Base-by-base conservation (phyloP, 202 grass and related monocot species). In the Setaria viridis region DNA sequence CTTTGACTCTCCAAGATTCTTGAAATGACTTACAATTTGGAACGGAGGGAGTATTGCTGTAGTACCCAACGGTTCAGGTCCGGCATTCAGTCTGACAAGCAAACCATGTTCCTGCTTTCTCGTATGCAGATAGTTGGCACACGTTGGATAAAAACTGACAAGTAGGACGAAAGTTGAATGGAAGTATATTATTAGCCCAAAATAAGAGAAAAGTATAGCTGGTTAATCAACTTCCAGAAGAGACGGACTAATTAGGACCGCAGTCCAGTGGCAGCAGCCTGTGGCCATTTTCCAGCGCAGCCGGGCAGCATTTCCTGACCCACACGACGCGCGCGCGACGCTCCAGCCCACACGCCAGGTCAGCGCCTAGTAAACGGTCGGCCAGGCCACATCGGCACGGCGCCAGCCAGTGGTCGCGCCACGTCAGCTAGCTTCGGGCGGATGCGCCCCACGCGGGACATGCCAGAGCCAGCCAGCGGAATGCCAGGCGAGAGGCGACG, bases 321-420 rank as follows among this genome's bases (percentile, higher is more conserved):
- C 0, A 66, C 13, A 67, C 64, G 64, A 67, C 64, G 7, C 3
- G 7, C 34, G 9, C 30, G 14, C 63, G 63, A 66, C 65, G 35
- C 1, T 43, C 67, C 67, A 70, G 37, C 67, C 46, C 41, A 70
- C 67, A 70, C 67, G 67, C 67, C 67, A 46, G 67, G 67, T 70
- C 67, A 70, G 41, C 67, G 11, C 3, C 10, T 13, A 20, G 16
- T 8, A 42, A 4, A 17, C 35, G 35, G 65, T n/a, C 65, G 35
- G 30, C 62, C 62, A 0, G 13, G 13, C 62, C 62, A 37, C 64
- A 67, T 67, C 15, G 32, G 15, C 34, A 67, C 64, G 64, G 32
- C 34, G 64, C 64, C 34, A 67, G 63, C 63, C 63, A 16, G 14
- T 8, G 11, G 56, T 11, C 19, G 1, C 4, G 66, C 67, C 67